phyloP scores from a whole-genome alignment of 192 early-diverging fungal genomes.

The Paraglomus occultum region DNA sequence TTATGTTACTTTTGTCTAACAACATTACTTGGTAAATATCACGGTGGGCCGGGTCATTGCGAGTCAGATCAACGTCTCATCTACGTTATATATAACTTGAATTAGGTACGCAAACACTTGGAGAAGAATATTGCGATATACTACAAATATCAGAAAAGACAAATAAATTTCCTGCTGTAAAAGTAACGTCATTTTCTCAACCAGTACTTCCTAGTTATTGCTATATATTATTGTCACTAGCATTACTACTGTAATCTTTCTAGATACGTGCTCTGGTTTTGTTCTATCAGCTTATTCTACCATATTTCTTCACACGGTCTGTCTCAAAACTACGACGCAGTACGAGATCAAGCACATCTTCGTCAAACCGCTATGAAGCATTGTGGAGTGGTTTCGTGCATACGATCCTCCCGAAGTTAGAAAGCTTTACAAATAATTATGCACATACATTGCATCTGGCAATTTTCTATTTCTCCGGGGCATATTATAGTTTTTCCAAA shows the following conservation, averaged over 20 bases:
- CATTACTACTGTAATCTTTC: neutral
- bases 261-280: constrained; percentile 41
- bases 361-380: constrained; percentile 25
- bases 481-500: constrained; percentile 81
- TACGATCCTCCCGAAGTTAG: constrained; percentile 40
- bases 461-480: constrained; percentile 85
- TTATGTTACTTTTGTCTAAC: constrained; percentile 75
- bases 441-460: constrained; percentile 70
- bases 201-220: constrained; percentile 16
- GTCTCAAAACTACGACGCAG: constrained; percentile 35
- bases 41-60: constrained; percentile 7
- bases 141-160: constrained; percentile 56
- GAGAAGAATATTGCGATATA: constrained; percentile 96
- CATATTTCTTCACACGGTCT: constrained; percentile 43
- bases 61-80: neutral
- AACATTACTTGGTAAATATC: constrained; percentile 54
- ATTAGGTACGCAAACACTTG: constrained; percentile 79
- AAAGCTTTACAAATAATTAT: constrained; percentile 48
- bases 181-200: neutral
- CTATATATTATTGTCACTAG: neutral
- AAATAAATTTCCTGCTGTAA: constrained; percentile 55
- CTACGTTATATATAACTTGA: neutral
- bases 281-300: constrained; percentile 46
- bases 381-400: constrained; percentile 14
- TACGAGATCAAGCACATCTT: constrained; percentile 25